Evolutionary conservation across 2,329 filamentous ascomycete genomes (phyloP).

Genomic region (Chaetomium olivaceum): DNA sequence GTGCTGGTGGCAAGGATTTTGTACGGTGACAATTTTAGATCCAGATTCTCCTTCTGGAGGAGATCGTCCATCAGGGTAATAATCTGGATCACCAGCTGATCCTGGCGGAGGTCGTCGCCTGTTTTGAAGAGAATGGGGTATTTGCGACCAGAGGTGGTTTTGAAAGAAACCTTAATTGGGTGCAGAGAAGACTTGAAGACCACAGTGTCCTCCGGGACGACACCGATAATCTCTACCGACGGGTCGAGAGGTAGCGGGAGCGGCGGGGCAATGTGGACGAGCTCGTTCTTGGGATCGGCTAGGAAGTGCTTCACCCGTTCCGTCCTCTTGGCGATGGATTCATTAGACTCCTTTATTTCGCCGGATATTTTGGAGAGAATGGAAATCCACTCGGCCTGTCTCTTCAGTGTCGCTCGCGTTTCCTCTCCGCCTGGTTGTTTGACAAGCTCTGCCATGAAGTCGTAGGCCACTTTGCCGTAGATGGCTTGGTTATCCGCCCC

Average conservation of each 20-base stretch:
- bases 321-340: constrained; percentile 76
- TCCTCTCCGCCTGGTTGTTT: constrained; percentile 69
- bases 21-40: constrained; percentile 92
- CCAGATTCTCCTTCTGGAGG: constrained; percentile 91
- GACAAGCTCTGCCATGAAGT: constrained; percentile 89
- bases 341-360: constrained; percentile 79
- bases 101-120: constrained; percentile 92
- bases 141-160: constrained; percentile 70
- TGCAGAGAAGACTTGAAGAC: constrained; percentile 96
- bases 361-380: constrained; percentile 85
- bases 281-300: constrained; percentile 85
- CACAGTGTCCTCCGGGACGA: constrained; percentile 78
- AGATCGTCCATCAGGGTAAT: constrained; percentile 98
- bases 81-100: constrained; percentile 94
- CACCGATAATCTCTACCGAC: constrained; percentile 73
- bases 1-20: constrained; percentile 93
- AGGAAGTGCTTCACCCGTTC: constrained; percentile 83
- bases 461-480: constrained; percentile 90
- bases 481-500: constrained; percentile 75
- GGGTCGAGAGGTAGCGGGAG: constrained; percentile 88
- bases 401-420: constrained; percentile 71
- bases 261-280: constrained; percentile 79
- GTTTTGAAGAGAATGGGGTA: constrained; percentile 98
- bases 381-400: constrained; percentile 87
- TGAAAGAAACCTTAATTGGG: constrained; percentile 88